These are phyloP conservation scores for Tuber magnatum DNA, from an alignment of 495 filamentous ascomycete species.

Conservation along the genomic window DNA sequence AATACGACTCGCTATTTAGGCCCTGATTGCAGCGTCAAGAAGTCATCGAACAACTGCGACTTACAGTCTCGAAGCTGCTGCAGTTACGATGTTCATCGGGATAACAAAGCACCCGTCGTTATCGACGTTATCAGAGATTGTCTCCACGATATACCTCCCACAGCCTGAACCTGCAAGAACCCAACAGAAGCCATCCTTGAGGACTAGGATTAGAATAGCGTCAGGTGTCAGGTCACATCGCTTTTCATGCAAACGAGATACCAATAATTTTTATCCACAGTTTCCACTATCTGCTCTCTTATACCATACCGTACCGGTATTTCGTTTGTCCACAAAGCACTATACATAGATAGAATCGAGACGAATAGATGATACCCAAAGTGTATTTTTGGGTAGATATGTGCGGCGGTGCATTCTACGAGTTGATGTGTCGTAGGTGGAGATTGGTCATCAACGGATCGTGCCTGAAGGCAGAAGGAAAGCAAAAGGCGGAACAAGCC, in stretches of 20 bases:
- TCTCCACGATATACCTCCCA: not conserved
- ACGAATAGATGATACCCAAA: not conserved
- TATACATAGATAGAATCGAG: not conserved
- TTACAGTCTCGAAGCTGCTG: not conserved
- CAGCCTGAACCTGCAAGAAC: not conserved
- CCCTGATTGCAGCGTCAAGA: not conserved
- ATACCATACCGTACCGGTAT: not conserved
- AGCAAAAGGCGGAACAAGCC: not conserved
- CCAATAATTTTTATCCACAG: not conserved
- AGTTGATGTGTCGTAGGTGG: not conserved
- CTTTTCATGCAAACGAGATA: not conserved
- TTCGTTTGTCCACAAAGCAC: not conserved
- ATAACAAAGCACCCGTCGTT: not conserved
- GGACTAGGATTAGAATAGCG: not conserved
- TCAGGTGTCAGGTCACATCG: not conserved
- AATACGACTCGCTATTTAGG: not conserved
- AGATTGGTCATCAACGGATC: not conserved
- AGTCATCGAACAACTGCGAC: not conserved
- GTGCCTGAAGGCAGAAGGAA: not conserved
- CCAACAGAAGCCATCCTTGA: not conserved
- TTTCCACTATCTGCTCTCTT: not conserved
- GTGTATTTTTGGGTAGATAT: not conserved
- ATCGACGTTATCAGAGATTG: not conserved
- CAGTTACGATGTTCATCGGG: not conserved
- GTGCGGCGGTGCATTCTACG: not conserved